Conservation (phyloP, 1,284 basidiomycete genomes). For the Schizophyllum commune region DNA sequence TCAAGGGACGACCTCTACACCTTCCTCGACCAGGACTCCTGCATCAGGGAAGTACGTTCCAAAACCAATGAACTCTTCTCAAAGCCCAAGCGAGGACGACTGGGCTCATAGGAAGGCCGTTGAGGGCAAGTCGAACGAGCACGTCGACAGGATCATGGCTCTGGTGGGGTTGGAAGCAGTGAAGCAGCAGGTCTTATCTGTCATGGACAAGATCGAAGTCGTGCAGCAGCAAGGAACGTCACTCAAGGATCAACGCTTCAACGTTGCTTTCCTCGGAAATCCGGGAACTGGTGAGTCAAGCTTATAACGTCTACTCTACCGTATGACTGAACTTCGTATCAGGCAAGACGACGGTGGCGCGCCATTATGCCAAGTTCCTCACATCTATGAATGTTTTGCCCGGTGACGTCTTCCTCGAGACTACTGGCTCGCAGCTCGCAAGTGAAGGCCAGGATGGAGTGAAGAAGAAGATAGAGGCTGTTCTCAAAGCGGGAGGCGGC, state of each 20-base stretch:
- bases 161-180: conserved; percentile 53
- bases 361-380: conserved; percentile 55
- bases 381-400: conserved; percentile 47
- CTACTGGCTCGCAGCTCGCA: conserved; percentile 50
- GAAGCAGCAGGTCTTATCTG: conserved; percentile 39
- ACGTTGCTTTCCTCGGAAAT: conserved; percentile 50
- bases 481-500: conserved; percentile 48
- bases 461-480: conserved; percentile 40
- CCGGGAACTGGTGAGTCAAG: conserved; percentile 49
- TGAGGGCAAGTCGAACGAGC: conserved; percentile 35
- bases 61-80: neutral
- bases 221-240: conserved; percentile 36
- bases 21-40: no score
- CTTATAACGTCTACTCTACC: neutral
- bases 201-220: conserved; percentile 45
- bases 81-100: conserved; percentile 21
- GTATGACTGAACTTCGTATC: neutral
- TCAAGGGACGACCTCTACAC: no score
- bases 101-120: conserved; percentile 44
- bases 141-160: conserved; percentile 48
- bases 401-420: conserved; percentile 47
- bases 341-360: conserved; percentile 66
- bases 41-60: neutral
- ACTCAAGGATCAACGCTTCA: conserved; percentile 45
- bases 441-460: conserved; percentile 45